Evolutionary conservation across 2,329 filamentous ascomycete species (phyloP).

Genomic region (Diaporthe ilicicola): DNA sequence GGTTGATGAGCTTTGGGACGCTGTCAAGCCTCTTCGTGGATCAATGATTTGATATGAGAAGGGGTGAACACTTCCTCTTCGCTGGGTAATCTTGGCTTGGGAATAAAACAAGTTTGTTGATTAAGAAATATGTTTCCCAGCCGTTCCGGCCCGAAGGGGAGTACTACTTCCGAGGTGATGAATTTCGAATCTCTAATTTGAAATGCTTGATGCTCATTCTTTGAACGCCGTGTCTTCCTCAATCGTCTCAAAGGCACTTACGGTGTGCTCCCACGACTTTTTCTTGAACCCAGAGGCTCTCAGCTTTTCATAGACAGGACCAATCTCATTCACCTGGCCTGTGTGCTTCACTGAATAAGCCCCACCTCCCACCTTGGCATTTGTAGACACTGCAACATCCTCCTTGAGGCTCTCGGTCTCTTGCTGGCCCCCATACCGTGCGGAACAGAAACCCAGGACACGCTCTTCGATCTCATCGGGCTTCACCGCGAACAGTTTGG

Average conservation of each 20-base stretch:
- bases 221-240: neutral
- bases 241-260: neutral
- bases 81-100: too few species aligned
- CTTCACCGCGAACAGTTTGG: neutral
- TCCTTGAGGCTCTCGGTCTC: neutral
- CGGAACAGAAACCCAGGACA: neutral
- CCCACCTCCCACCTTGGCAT: neutral
- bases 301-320: neutral
- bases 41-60: constrained; percentile 14
- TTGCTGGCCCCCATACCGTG: neutral
- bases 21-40: constrained; percentile 1
- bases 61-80: neutral
- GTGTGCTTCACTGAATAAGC: neutral
- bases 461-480: neutral
- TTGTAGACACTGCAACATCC: neutral
- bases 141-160: too few species aligned
- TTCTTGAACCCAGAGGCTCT: neutral
- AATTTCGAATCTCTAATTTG: too few species aligned
- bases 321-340: neutral
- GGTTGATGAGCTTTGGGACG: constrained; percentile 9
- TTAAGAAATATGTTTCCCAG: too few species aligned
- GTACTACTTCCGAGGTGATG: too few species aligned
- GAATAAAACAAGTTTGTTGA: too few species aligned
- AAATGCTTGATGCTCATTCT: neutral
- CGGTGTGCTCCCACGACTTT: neutral